Conservation (phyloP, 2,329 filamentous ascomycete genomes). For the Nannizziopsis arthrosporioides region DNA sequence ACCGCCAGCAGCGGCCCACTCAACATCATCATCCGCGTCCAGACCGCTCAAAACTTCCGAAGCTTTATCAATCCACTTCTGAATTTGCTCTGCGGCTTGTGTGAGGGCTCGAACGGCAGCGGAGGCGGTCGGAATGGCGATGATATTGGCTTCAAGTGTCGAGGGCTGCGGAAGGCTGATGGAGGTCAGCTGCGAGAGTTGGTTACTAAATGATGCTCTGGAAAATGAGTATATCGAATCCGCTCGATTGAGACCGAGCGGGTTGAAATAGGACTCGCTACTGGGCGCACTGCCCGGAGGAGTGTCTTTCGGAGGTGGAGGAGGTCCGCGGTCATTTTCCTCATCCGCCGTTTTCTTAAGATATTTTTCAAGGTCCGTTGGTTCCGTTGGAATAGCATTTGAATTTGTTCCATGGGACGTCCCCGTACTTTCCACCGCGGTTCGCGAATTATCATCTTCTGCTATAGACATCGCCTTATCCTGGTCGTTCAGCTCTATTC, state of each 20-base stretch:
- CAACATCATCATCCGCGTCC: conserved; percentile 91
- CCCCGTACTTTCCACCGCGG: conserved; percentile 12
- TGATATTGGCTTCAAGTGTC: conserved; percentile 69
- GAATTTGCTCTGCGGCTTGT: conserved; percentile 82
- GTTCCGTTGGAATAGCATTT: conserved; percentile 17
- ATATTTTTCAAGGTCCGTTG: conserved; percentile 34
- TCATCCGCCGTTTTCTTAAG: conserved; percentile 27
- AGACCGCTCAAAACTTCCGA: conserved; percentile 77
- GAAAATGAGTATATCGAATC: conserved; percentile 91
- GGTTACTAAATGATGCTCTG: conserved; percentile 80
- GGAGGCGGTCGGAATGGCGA: conserved; percentile 71
- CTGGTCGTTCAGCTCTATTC: conserved; percentile 10
- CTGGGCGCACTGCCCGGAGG: conserved; percentile 20
- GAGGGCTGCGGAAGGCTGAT: conserved; percentile 78
- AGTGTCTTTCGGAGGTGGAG: conserved; percentile 29
- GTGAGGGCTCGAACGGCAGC: conserved; percentile 73
- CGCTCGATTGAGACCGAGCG: conserved; percentile 46
- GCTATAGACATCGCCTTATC: conserved; percentile 11
- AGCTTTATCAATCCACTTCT: conserved; percentile 86
- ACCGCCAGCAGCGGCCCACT: conserved; percentile 87
- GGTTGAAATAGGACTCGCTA: conserved; percentile 35
- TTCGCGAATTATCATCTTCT: conserved; percentile 2
- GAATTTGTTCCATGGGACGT: conserved; percentile 14
- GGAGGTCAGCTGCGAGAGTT: conserved; percentile 82
- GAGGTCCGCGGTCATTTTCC: conserved; percentile 21